A percentile compares a stretch with the other conserved stretches of the same genome.
phyloP scores from a whole-genome alignment of 2,329 filamentous ascomycete species.

The Aspergillus texensis region DNA sequence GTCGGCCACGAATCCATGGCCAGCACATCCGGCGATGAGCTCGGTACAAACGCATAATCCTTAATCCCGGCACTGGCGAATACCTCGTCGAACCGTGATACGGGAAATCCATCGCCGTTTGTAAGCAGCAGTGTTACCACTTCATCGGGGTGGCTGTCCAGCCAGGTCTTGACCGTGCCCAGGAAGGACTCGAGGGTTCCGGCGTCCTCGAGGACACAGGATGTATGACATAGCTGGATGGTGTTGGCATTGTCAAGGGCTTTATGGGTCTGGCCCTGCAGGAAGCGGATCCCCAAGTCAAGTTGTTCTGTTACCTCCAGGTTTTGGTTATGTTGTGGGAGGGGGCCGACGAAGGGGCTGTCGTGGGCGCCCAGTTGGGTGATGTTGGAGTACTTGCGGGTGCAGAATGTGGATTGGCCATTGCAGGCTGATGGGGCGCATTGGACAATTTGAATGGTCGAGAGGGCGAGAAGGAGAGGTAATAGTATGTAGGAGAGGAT shows the following conservation, averaged over 20 bases:
- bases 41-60: constrained; percentile 42
- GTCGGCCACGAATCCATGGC: constrained; percentile 47
- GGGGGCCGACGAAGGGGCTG: constrained; percentile 62
- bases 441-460: constrained; percentile 11
- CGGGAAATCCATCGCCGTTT: constrained; percentile 55
- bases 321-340: constrained; percentile 62
- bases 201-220: constrained; percentile 61
- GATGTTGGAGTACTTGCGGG: constrained; percentile 60
- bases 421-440: constrained; percentile 52
- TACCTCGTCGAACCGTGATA: constrained; percentile 36
- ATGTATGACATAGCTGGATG: constrained; percentile 67
- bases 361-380: constrained; percentile 68
- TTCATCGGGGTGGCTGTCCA: constrained; percentile 61
- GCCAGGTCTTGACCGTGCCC: constrained; percentile 60
- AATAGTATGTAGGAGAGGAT: constrained; percentile 4
- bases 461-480: constrained; percentile 8
- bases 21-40: constrained; percentile 29
- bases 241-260: constrained; percentile 49
- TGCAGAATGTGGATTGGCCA: constrained; percentile 59
- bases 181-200: constrained; percentile 61
- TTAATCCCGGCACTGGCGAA: constrained; percentile 37
- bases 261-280: constrained; percentile 65
- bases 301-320: constrained; percentile 62
- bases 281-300: constrained; percentile 63
- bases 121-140: constrained; percentile 66